These are phyloP conservation scores for Diaporthe caulivora DNA, from an alignment of 2,329 filamentous ascomycete species.

Conservation along the genomic window DNA sequence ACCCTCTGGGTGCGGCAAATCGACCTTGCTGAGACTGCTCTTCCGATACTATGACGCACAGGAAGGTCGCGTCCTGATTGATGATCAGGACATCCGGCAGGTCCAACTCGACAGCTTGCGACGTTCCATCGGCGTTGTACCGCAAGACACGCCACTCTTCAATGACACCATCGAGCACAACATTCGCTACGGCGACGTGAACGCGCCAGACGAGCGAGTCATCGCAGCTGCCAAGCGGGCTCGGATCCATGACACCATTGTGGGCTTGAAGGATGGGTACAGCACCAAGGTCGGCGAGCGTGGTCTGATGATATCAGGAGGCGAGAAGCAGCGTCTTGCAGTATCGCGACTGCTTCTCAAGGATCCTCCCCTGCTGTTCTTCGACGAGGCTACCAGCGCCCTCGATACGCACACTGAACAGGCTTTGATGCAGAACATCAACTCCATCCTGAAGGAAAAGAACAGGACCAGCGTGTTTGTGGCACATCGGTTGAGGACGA, in stretches of 20 bases:
- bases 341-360: slow-evolving; percentile 88
- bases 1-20: slow-evolving; percentile 95
- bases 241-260: slow-evolving; percentile 85
- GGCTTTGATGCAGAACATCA: slow-evolving; percentile 90
- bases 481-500: slow-evolving; percentile 90
- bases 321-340: slow-evolving; percentile 92
- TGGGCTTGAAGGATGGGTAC: slow-evolving; percentile 87
- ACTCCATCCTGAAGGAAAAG: slow-evolving; percentile 90
- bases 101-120: slow-evolving; percentile 87
- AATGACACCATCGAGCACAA: slow-evolving; percentile 98
- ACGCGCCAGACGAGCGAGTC: slow-evolving; percentile 80
- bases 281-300: slow-evolving; percentile 92
- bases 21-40: slow-evolving; percentile 87
- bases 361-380: slow-evolving; percentile 90
- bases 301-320: slow-evolving; percentile 96
- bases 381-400: slow-evolving; percentile 94
- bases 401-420: slow-evolving; percentile 95
- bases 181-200: slow-evolving; percentile 89
- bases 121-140: slow-evolving; percentile 90
- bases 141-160: slow-evolving; percentile 96
- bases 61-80: slow-evolving; percentile 86
- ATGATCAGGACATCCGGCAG: slow-evolving; percentile 90
- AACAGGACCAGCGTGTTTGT: slow-evolving; percentile 93
- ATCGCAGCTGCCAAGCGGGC: slow-evolving; percentile 83
- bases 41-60: slow-evolving; percentile 97